Conservation (phyloP, 2,329 filamentous ascomycete species). For the Beauveria bassiana region DNA sequence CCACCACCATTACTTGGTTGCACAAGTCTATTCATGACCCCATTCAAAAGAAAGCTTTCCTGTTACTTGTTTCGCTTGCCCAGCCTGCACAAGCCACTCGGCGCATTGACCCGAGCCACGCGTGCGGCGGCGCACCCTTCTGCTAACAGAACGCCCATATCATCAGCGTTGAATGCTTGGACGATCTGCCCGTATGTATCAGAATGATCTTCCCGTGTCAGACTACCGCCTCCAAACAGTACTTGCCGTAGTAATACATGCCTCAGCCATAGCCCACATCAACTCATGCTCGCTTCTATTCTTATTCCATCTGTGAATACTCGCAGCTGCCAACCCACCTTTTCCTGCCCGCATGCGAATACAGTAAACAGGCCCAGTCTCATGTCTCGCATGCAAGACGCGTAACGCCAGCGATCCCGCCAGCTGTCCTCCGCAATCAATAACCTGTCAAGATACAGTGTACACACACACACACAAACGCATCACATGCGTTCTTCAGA, state of each 20-base stretch:
- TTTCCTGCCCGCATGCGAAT: not conserved
- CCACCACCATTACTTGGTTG: not conserved
- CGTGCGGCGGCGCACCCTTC: too few species aligned
- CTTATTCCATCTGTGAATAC: constrained; percentile 1
- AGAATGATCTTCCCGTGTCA: not conserved
- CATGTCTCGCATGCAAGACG: not conserved
- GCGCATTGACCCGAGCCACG: not conserved
- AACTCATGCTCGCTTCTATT: not conserved
- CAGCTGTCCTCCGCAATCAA: not conserved
- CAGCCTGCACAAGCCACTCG: constrained; percentile 6
- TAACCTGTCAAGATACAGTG: not conserved
- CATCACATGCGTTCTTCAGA: too few species aligned
- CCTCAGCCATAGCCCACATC: too few species aligned
- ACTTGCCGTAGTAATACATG: too few species aligned
- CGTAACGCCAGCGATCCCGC: not conserved
- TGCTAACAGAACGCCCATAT: too few species aligned
- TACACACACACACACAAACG: not conserved
- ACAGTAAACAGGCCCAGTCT: not conserved
- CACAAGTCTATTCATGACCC: too few species aligned
- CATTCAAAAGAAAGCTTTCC: not conserved
- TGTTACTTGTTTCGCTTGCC: not conserved
- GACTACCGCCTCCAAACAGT: too few species aligned
- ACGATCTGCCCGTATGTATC: not conserved
- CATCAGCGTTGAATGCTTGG: too few species aligned
- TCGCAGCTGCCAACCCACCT: not conserved